A percentile compares a stretch with the other conserved stretches of the same genome.
Evolutionary conservation across 2,329 filamentous ascomycete genomes (phyloP).

Genomic region (Xylaria digitata): DNA sequence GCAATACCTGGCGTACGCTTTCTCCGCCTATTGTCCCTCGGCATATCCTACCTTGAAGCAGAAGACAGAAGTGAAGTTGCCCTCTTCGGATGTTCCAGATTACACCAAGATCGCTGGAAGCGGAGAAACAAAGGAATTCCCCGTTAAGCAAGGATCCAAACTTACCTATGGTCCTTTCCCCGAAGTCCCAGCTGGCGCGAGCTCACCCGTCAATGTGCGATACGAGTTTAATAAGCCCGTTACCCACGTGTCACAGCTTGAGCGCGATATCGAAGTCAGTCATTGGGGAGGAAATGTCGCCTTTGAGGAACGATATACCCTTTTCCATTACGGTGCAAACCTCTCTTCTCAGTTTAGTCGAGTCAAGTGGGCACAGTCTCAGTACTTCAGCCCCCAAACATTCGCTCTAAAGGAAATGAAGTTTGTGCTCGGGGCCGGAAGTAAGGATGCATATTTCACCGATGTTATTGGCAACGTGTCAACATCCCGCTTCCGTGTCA

Average conservation of each 20-base stretch:
- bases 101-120: slow-evolving; percentile 79
- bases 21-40: slow-evolving; percentile 86
- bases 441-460: slow-evolving; percentile 89
- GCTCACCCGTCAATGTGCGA: slow-evolving; percentile 79
- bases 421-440: slow-evolving; percentile 82
- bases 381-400: slow-evolving; percentile 81
- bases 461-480: slow-evolving; percentile 98
- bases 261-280: slow-evolving; percentile 93
- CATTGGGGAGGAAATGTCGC: slow-evolving; percentile 98
- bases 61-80: slow-evolving; percentile 96
- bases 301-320: slow-evolving; percentile 91
- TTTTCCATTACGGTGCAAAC: slow-evolving; percentile 87
- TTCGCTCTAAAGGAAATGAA: slow-evolving; percentile 84
- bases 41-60: slow-evolving; percentile 90
- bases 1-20: slow-evolving; percentile 87
- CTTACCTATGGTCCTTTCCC: slow-evolving; percentile 92
- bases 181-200: slow-evolving; percentile 80
- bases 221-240: slow-evolving; percentile 97
- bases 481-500: slow-evolving; percentile 86
- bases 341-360: slow-evolving; percentile 78
- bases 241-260: slow-evolving; percentile 79
- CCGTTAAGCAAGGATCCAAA: slow-evolving; percentile 84
- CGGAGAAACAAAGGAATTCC: slow-evolving; percentile 70
- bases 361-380: slow-evolving; percentile 77
- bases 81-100: slow-evolving; percentile 81